Evolutionary conservation across 2,329 filamentous ascomycete species (phyloP).

Genomic region (Stemphylium lycopersici): DNA sequence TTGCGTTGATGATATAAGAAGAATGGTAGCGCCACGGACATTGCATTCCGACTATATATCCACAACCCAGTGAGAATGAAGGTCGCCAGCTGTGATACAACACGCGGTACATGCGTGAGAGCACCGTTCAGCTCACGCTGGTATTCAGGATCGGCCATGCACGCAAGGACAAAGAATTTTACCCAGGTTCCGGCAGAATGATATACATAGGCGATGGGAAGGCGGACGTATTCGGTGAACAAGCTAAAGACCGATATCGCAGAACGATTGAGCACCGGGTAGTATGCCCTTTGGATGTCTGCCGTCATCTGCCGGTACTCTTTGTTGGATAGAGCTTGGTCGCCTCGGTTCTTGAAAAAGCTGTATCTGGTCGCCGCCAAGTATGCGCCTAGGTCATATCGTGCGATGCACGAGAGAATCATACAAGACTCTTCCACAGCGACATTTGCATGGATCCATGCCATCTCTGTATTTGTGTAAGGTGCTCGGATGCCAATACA

Average conservation of each 20-base stretch:
- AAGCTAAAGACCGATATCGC: conserved; percentile 29
- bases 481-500: conserved; percentile 52
- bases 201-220: conserved; percentile 51
- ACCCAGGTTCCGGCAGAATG: conserved; percentile 52
- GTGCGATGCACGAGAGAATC: conserved; percentile 51
- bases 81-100: conserved; percentile 47
- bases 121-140: conserved; percentile 58
- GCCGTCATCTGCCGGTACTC: conserved; percentile 42
- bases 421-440: conserved; percentile 49
- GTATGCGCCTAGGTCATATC: conserved; percentile 57
- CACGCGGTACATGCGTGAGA: conserved; percentile 43
- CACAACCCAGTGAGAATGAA: conserved; percentile 56
- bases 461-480: conserved; percentile 50
- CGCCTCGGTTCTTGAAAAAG: conserved; percentile 36
- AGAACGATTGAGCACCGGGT: conserved; percentile 40
- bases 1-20: conserved; percentile 58
- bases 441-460: conserved; percentile 55
- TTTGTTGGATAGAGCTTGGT: conserved; percentile 31
- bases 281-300: conserved; percentile 41
- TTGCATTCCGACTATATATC: conserved; percentile 55
- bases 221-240: conserved; percentile 37
- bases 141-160: conserved; percentile 60
- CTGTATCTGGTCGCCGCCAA: conserved; percentile 42
- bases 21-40: conserved; percentile 54
- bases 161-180: conserved; percentile 58